Evolutionary conservation across 192 early-diverging fungal genomes (phyloP).

Genomic region (Gaertneriomyces semiglobifer): DNA sequence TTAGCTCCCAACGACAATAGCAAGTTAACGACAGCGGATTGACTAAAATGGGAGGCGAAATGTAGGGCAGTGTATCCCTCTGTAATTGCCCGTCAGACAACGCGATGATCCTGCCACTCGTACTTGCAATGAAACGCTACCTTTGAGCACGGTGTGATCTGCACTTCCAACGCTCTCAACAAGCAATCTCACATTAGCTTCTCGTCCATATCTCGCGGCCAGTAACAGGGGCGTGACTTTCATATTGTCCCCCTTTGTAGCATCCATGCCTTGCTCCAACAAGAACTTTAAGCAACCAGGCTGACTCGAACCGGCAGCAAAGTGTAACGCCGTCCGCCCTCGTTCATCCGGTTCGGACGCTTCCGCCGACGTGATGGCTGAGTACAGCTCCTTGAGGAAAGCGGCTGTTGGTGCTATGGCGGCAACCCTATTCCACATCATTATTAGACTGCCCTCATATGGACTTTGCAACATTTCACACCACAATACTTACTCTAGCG

Average conservation of each 20-base stretch:
- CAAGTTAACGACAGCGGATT: conserved; percentile 32
- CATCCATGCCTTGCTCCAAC: conserved; percentile 31
- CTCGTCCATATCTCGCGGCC: conserved; percentile 50
- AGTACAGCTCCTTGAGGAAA: conserved; percentile 36
- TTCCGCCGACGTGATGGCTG: conserved; percentile 30
- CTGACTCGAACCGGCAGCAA: conserved; percentile 46
- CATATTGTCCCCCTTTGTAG: conserved; percentile 28
- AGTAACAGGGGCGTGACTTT: conserved; percentile 46
- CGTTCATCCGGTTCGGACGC: conserved; percentile 37
- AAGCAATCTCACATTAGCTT: conserved; percentile 32
- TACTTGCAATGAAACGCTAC: neutral
- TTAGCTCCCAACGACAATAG: conserved; percentile 41
- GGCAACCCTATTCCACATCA: conserved; percentile 11
- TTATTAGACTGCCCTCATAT: neutral
- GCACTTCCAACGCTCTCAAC: conserved; percentile 27
- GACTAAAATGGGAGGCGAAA: conserved; percentile 33
- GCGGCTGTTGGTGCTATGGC: conserved; percentile 44
- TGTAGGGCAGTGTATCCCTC: conserved; percentile 29
- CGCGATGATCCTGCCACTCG: too few species aligned
- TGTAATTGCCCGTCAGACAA: neutral
- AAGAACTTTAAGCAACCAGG: conserved; percentile 45
- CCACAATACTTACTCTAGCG: conserved; percentile 27
- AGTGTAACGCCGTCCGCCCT: conserved; percentile 47
- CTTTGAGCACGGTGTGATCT: conserved; percentile 41
- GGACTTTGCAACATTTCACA: neutral